Evolutionary conservation across 139 green algal genomes (phyloP).

Genomic region (Chlamydomonas sphaeroides): DNA sequence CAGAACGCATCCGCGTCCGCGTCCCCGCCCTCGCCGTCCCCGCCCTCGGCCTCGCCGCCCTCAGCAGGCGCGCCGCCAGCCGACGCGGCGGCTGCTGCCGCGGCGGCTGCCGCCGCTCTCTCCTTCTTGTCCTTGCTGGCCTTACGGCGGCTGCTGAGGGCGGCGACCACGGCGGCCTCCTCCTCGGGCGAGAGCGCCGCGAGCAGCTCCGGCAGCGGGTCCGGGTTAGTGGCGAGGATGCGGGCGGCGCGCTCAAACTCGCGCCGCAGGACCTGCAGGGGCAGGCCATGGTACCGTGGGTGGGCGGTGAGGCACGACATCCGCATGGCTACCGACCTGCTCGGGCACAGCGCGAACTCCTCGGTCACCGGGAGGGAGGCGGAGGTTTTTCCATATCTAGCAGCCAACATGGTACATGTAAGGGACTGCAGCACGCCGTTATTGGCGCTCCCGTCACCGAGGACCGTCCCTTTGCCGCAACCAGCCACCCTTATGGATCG

Average conservation of each 20-base stretch:
- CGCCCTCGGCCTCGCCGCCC: neutral
- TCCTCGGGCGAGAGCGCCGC: constrained; percentile 30
- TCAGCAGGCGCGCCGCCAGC: neutral
- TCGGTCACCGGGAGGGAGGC: too few relatives aligned
- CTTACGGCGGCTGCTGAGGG: constrained; percentile 5
- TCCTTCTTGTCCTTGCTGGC: constrained; percentile 9
- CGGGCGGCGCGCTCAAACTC: constrained; percentile 52
- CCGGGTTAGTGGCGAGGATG: constrained; percentile 39
- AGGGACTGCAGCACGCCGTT: too few relatives aligned
- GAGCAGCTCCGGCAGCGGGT: constrained; percentile 49
- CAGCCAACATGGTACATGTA: too few relatives aligned
- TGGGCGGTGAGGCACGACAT: too few relatives aligned
- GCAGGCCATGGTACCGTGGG: too few relatives aligned
- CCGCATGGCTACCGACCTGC: too few relatives aligned
- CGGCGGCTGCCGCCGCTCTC: neutral
- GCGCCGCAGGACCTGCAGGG: constrained; percentile 34
- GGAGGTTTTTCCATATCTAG: too few relatives aligned
- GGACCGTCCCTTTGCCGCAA: too few relatives aligned
- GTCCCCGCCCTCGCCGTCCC: neutral
- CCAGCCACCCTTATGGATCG: too few relatives aligned
- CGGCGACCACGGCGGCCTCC: neutral
- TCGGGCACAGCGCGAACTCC: too few relatives aligned
- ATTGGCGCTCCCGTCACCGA: too few relatives aligned
- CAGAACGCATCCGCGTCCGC: neutral
- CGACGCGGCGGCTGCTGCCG: neutral